Evolutionary conservation across 805 yeast species (phyloP).

Genomic region (Ogataea pilisensis): DNA sequence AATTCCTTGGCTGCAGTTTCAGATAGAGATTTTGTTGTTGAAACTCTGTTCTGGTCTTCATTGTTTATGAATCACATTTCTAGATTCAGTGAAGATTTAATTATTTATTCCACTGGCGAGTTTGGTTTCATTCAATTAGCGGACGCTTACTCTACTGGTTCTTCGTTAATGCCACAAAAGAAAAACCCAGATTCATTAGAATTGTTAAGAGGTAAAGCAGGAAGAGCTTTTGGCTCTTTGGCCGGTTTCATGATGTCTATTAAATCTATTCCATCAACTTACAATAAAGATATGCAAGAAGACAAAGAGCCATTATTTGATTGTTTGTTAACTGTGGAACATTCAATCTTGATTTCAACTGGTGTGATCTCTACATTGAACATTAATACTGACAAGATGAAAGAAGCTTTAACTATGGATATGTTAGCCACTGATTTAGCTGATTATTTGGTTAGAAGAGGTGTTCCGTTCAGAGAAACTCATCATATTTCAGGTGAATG

Average conservation of each 20-base stretch:
- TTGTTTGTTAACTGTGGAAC: conserved; percentile 83
- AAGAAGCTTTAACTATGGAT: conserved; percentile 90
- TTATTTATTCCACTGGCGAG: conserved; percentile 95
- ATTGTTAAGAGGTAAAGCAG: conserved; percentile 92
- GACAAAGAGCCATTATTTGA: conserved; percentile 99
- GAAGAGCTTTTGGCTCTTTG: conserved; percentile 92
- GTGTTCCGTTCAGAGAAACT: conserved; percentile 98
- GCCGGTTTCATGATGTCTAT: conserved; percentile 95
- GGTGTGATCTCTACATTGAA: conserved; percentile 89
- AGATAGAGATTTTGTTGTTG: conserved; percentile 96
- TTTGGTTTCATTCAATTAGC: conserved; percentile 91
- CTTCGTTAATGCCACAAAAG: conserved; percentile 98
- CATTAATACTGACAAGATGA: conserved; percentile 74
- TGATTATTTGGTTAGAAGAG: conserved; percentile 93
- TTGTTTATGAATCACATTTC: conserved; percentile 95
- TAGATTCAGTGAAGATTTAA: conserved; percentile 89
- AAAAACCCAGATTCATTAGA: conserved; percentile 97
- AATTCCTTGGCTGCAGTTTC: conserved; percentile 96
- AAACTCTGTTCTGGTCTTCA: conserved; percentile 92
- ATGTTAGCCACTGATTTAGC: conserved; percentile 99
- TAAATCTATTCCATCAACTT: conserved; percentile 96
- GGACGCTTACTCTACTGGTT: conserved; percentile 98
- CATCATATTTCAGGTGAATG: conserved; percentile 99
- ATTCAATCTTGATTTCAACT: conserved; percentile 89
- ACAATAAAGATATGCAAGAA: conserved; percentile 98